Evolutionary conservation across 805 yeast genomes (phyloP).

Genomic region (Metschnikowia sp.): DNA sequence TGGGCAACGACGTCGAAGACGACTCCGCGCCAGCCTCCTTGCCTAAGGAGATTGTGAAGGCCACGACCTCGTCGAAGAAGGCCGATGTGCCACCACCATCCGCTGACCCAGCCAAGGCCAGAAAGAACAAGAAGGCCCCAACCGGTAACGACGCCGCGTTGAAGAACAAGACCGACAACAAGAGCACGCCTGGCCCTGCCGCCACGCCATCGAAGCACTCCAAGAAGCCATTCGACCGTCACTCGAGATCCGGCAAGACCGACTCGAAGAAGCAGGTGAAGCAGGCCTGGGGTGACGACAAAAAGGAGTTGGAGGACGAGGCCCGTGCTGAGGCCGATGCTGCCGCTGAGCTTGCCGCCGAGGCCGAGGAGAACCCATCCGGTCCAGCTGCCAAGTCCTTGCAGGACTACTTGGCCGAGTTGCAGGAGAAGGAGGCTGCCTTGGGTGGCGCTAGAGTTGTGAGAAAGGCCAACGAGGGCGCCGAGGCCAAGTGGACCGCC

Average conservation of each 20-base stretch:
- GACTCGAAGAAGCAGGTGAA: slow-evolving; percentile 82
- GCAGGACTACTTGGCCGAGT: slow-evolving; percentile 81
- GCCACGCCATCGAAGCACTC: slow-evolving; percentile 51
- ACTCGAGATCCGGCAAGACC: slow-evolving; percentile 75
- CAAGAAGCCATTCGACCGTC: slow-evolving; percentile 75
- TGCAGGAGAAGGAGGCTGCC: slow-evolving; percentile 43
- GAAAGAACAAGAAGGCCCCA: slow-evolving; percentile 63
- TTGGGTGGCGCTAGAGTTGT: slow-evolving; percentile 34
- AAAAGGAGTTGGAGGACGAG: slow-evolving; percentile 65
- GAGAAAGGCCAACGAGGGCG: slow-evolving; percentile 58
- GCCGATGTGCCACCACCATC: slow-evolving; percentile 76
- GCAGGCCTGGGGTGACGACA: slow-evolving; percentile 87
- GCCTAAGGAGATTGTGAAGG: slow-evolving; percentile 78
- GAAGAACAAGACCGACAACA: slow-evolving; percentile 61
- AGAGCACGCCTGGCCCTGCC: slow-evolving; percentile 56
- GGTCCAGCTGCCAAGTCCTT: slow-evolving; percentile 63
- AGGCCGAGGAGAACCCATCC: slow-evolving; percentile 43
- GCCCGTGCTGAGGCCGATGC: slow-evolving; percentile 45
- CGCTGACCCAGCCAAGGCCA: slow-evolving; percentile 78
- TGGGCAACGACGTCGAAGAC: slow-evolving; percentile 89
- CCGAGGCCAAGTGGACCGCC: slow-evolving; percentile 49
- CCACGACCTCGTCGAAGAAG: slow-evolving; percentile 82
- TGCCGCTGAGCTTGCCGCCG: slow-evolving; percentile 35
- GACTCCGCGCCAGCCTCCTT: slow-evolving; percentile 52
- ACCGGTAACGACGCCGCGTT: slow-evolving; percentile 89